These are phyloP conservation scores for Phytophthora pistaciae DNA, from an alignment of 352 stramenopile species.

Conservation along the genomic window DNA sequence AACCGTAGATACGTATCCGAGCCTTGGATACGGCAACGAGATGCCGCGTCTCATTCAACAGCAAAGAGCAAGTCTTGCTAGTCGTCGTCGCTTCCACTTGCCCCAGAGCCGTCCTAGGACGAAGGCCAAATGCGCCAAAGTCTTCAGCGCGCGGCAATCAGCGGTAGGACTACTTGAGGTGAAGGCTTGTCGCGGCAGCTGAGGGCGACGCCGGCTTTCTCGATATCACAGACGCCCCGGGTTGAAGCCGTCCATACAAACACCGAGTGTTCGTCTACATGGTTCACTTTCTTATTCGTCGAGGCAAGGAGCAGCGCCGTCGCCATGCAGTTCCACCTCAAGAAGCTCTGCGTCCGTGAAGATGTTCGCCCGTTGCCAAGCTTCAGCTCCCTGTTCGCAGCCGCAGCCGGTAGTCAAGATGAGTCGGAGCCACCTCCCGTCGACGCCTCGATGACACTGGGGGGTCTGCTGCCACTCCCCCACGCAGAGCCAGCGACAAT, in stretches of 20 bases:
- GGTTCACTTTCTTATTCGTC: constrained; percentile 27
- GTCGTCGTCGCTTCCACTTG: background rate
- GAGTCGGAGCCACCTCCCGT: constrained; percentile 6
- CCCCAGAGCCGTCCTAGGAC: background rate
- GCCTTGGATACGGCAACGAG: background rate
- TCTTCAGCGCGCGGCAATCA: background rate
- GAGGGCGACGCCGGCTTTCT: constrained; percentile 25
- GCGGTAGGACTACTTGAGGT: background rate
- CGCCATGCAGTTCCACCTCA: constrained; percentile 31
- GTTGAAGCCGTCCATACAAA: constrained; percentile 34
- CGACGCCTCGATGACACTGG: constrained; percentile 35
- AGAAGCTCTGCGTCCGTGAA: constrained; percentile 18
- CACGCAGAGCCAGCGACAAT: background rate
- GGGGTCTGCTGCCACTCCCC: constrained; percentile 26
- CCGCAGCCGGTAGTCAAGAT: background rate
- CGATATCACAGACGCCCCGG: constrained; percentile 33
- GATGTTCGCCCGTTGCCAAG: constrained; percentile 23
- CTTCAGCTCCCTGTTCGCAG: constrained; percentile 30
- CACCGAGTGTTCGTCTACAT: constrained; percentile 27
- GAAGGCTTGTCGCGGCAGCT: background rate
- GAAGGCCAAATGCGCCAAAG: too few relatives aligned
- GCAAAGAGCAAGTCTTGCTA: background rate
- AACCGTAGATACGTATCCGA: background rate
- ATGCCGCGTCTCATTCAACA: background rate
- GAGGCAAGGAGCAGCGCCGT: background rate